Conservation (phyloP, 1,139 yeast genomes). For the Geotrichum europaeum region DNA sequence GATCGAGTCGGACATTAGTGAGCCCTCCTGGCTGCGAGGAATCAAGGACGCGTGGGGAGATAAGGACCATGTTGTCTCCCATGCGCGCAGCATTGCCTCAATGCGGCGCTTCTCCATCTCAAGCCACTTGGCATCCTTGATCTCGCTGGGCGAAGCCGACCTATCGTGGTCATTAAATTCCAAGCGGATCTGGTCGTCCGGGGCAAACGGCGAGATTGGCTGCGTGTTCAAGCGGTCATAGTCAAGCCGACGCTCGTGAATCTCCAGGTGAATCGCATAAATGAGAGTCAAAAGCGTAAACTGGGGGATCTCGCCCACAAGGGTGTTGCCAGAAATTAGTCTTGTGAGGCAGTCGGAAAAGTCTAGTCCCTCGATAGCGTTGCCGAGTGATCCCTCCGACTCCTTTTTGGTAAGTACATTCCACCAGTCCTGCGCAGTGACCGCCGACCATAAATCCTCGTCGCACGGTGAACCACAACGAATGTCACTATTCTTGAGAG, state of each 20-base stretch:
- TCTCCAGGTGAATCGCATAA: slow-evolving; percentile 66
- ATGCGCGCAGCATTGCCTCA: slow-evolving; percentile 32
- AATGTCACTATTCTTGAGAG: slow-evolving; percentile 52
- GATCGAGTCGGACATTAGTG: slow-evolving; percentile 38
- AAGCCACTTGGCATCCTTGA: slow-evolving; percentile 22
- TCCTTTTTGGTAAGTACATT: slow-evolving; percentile 28
- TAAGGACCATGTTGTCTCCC: slow-evolving; percentile 39
- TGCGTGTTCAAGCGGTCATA: slow-evolving; percentile 19
- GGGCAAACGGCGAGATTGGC: not conserved
- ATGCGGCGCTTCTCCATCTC: slow-evolving; percentile 24
- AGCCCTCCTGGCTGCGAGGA: slow-evolving; percentile 35
- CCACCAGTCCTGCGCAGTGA: slow-evolving; percentile 55
- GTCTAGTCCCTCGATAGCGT: slow-evolving; percentile 28
- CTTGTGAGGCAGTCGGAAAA: slow-evolving; percentile 27
- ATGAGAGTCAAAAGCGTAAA: slow-evolving; percentile 56
- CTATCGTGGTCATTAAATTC: slow-evolving; percentile 6
- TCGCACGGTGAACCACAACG: slow-evolving; percentile 72
- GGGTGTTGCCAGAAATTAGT: slow-evolving; percentile 29
- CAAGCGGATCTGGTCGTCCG: not conserved
- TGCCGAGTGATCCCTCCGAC: slow-evolving; percentile 24
- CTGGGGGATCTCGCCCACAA: slow-evolving; percentile 33
- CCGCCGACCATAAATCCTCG: slow-evolving; percentile 67
- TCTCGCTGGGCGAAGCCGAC: not conserved
- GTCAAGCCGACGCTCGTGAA: slow-evolving; percentile 37
- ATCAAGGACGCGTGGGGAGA: slow-evolving; percentile 37